Evolutionary conservation across 495 filamentous ascomycete species (phyloP).

Genomic region (Penicillium herquei): DNA sequence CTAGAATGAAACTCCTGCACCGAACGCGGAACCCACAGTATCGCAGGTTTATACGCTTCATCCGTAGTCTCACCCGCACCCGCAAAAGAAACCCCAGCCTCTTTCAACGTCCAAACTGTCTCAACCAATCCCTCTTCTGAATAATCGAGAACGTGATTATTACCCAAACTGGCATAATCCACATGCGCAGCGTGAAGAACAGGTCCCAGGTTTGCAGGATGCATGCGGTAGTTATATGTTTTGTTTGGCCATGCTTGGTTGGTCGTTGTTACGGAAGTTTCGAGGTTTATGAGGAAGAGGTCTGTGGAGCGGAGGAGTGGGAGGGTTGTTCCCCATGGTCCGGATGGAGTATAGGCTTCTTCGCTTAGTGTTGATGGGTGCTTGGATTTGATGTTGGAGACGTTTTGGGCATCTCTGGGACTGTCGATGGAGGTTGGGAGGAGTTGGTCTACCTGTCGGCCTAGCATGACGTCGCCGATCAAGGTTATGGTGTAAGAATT

Average conservation of each 20-base stretch:
- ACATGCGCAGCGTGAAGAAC: constrained; percentile 29
- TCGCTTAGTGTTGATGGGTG: constrained; percentile 10
- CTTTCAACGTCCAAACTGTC: constrained; percentile 27
- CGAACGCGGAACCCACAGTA: constrained; percentile 12
- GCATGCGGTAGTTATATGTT: constrained; percentile 43
- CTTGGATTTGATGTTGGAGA: constrained; percentile 14
- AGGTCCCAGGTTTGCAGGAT: constrained; percentile 34
- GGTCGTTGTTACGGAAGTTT: constrained; percentile 38
- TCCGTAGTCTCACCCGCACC: constrained; percentile 29
- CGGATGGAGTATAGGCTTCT: constrained; percentile 19
- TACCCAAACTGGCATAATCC: constrained; percentile 37
- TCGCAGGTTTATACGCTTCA: constrained; percentile 29
- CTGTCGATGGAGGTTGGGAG: constrained; percentile 31
- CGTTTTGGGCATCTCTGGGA: constrained; percentile 18
- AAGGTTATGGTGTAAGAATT: constrained; percentile 31
- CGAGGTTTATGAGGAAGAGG: constrained; percentile 43
- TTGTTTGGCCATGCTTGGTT: constrained; percentile 37
- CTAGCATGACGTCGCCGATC: constrained; percentile 46
- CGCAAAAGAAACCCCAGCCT: constrained; percentile 20
- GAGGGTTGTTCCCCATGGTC: constrained; percentile 38
- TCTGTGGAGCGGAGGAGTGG: constrained; percentile 29
- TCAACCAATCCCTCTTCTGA: constrained; percentile 31
- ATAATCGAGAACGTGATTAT: constrained; percentile 44
- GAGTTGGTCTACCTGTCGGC: constrained; percentile 43
- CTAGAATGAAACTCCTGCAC: neutral